Evolutionary conservation across 768 basidiomycete genomes (phyloP).

Genomic region (Scleroderma citrinum): DNA sequence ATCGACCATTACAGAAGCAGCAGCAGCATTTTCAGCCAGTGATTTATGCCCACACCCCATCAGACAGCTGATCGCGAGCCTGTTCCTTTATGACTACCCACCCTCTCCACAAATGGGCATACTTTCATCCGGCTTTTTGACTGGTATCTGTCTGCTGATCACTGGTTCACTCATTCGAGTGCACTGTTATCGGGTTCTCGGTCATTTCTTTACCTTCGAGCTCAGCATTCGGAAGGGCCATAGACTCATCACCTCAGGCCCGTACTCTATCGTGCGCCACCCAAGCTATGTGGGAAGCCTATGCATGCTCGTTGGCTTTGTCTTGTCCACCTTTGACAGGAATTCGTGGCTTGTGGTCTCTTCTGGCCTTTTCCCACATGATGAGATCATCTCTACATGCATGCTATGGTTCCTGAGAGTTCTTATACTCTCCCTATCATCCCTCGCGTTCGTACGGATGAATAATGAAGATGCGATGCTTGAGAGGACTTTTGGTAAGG

Average conservation of each 20-base stretch:
- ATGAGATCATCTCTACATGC: neutral
- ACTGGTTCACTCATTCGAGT: conserved; percentile 8
- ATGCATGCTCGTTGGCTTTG: neutral
- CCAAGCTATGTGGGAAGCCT: conserved; percentile 16
- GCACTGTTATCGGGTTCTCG: conserved; percentile 13
- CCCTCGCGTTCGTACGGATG: neutral
- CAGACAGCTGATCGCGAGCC: too few species aligned
- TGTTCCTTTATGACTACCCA: too few species aligned
- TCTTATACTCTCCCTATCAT: neutral
- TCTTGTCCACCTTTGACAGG: neutral
- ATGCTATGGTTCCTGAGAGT: neutral
- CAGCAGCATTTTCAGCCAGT: too few species aligned
- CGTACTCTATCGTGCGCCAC: conserved; percentile 19
- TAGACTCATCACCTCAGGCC: conserved; percentile 12
- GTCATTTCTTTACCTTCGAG: conserved; percentile 14
- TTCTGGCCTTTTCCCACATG: neutral
- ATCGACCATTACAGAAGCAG: too few species aligned
- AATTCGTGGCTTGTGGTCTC: neutral
- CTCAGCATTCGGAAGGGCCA: conserved; percentile 12
- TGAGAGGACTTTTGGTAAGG: neutral
- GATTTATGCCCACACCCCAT: too few species aligned
- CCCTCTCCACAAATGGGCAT: too few species aligned
- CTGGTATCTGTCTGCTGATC: conserved; percentile 7
- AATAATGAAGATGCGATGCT: neutral
- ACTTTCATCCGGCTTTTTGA: conserved; percentile 6